Conservation (phyloP, 1,139 yeast genomes). For the Debaryomycetaceae sp. region DNA sequence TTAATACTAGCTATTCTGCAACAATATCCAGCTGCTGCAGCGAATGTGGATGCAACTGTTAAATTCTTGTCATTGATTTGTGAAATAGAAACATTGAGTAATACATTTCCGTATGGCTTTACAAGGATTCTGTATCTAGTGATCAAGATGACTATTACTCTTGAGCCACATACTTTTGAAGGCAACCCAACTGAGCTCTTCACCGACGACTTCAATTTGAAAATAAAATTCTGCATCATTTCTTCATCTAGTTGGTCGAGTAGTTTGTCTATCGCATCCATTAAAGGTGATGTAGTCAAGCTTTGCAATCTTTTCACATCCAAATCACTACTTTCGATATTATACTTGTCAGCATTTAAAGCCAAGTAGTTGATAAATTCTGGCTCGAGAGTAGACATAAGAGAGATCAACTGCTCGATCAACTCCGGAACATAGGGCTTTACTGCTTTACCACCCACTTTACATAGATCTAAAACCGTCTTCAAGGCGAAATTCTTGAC, state of each 20-base stretch:
- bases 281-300: slow-evolving; percentile 79
- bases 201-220: slow-evolving; percentile 45
- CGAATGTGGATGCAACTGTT: slow-evolving; percentile 71
- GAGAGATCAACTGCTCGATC: slow-evolving; percentile 61
- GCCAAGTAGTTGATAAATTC: slow-evolving; percentile 84
- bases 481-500: slow-evolving; percentile 73
- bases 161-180: slow-evolving; percentile 85
- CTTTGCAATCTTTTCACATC: slow-evolving; percentile 76
- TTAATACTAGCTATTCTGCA: slow-evolving; percentile 62
- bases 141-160: slow-evolving; percentile 64
- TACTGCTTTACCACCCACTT: slow-evolving; percentile 56
- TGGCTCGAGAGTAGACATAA: slow-evolving; percentile 89
- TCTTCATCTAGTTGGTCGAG: slow-evolving; percentile 55
- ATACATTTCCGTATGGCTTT: slow-evolving; percentile 58
- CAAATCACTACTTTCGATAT: slow-evolving; percentile 64
- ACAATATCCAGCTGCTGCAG: slow-evolving; percentile 77
- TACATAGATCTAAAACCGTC: slow-evolving; percentile 67
- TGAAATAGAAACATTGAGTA: slow-evolving; percentile 53
- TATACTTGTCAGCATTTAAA: slow-evolving; percentile 85
- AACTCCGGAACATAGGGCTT: slow-evolving; percentile 67
- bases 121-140: slow-evolving; percentile 53
- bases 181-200: slow-evolving; percentile 83
- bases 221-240: slow-evolving; percentile 51
- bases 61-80: slow-evolving; percentile 72
- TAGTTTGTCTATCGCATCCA: slow-evolving; percentile 79